Base-by-base conservation (phyloP, 139 green algal species). In the Choricystis sp. region DNA sequence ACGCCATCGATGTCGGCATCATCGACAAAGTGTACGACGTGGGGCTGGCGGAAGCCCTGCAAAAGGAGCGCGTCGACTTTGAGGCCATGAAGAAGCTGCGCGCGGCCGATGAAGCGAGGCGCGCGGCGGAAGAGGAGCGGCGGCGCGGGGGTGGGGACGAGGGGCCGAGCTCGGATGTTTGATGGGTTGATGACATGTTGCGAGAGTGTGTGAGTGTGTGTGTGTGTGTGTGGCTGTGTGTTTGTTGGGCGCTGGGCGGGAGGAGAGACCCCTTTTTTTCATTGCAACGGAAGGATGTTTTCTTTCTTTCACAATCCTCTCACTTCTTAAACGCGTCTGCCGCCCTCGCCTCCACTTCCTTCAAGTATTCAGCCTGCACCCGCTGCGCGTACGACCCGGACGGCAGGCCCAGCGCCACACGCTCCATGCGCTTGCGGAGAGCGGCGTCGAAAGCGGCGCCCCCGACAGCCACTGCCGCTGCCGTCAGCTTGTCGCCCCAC, bases 361-460 rank as follows among this genome's bases (percentile, higher is more conserved):
- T 52, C 40, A 52, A 16, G 57, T 72, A 73, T 26, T 71, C 67
- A 57, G 77, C 77, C 72, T 91, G 85, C 31, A 95, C 82, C 1
- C 85, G 68, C 73, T 87, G 81, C 21, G 82, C 76, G 66, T 94
- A 92, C 19, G 71, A 84, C 23, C 88, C 88, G 49, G 71, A 86
- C 30, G 76, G 69, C 67, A 94, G 73, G 19, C 74, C 75, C 67
- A 96, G 77, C 56, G 94, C 85, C 27, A 83, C 78, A 0, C 26
- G 57, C 74, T 96, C 88, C 88, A 96, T 96, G 25, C 82, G 80
- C 63, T 70, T 70, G 74, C 92, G 85, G 74, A 96, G 74, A 21
- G 40, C 40, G 40, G 77, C 79, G 67, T 85, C 80, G 68, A 81
- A 79, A 60, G 92, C 85, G 0, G 79, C 66, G 21, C 62, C 66